These are phyloP conservation scores for Penicillium chermesinum DNA, from an alignment of 495 filamentous ascomycete genomes.

Conservation along the genomic window DNA sequence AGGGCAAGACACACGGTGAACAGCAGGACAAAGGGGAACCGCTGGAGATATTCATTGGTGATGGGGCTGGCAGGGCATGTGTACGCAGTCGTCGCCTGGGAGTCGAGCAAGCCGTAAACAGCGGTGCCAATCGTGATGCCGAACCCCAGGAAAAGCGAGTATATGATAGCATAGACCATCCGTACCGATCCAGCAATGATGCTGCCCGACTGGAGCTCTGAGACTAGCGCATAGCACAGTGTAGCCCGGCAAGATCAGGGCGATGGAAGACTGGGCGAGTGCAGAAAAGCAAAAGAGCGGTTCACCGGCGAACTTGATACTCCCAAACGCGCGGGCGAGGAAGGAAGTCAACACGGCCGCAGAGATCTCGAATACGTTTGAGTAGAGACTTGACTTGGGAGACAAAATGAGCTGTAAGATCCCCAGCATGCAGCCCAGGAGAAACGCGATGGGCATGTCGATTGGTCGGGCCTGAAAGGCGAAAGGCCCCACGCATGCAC, in stretches of 20 bases:
- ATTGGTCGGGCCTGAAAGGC: conserved; percentile 83
- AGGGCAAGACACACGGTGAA: conserved; percentile 80
- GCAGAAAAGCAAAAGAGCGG: conserved; percentile 88
- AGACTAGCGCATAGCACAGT: conserved; percentile 76
- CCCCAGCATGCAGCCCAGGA: conserved; percentile 79
- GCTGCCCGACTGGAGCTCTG: conserved; percentile 79
- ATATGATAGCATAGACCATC: conserved; percentile 95
- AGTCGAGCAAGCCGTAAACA: conserved; percentile 78
- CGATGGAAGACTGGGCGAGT: conserved; percentile 84
- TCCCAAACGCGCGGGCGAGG: conserved; percentile 80
- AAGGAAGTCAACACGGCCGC: conserved; percentile 88
- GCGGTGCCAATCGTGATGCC: conserved; percentile 93
- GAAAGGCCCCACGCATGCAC: conserved; percentile 76
- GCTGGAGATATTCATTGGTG: conserved; percentile 40
- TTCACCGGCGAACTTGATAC: conserved; percentile 53
- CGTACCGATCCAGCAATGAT: conserved; percentile 89
- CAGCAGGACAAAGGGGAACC: conserved; percentile 68
- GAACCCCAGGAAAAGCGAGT: conserved; percentile 93
- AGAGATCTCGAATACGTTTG: conserved; percentile 88
- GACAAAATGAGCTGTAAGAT: conserved; percentile 75
- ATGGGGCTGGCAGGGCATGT: conserved; percentile 58
- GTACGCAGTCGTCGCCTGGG: conserved; percentile 66
- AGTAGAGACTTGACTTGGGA: conserved; percentile 67
- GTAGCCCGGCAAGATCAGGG: conserved; percentile 87
- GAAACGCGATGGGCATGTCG: conserved; percentile 81